Evolutionary conservation across 2,329 filamentous ascomycete species (phyloP), one percentile per base, ranked within the genome.

Genomic region (Fusarium sp.): DNA sequence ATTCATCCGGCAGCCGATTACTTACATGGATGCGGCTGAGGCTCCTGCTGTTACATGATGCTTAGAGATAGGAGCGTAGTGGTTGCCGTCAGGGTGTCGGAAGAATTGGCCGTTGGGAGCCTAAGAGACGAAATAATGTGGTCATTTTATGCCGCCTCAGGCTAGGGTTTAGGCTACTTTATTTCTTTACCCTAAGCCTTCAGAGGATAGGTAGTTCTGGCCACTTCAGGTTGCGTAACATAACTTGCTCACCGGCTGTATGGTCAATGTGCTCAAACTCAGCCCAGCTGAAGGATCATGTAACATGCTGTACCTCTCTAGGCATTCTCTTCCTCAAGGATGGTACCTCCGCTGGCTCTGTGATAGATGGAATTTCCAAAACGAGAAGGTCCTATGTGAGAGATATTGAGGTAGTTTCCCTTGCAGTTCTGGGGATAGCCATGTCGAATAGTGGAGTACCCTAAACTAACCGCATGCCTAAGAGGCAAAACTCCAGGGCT

Each of bases 381-480:
- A 43, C n/a, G 8, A 34, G 12, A 50, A 51, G 41, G 44, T 44
- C 19, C 23, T 18, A 13, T 19, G 18, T 52, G 58, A 61, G 58
- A 18, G 56, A 26, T 23, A 60, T 52, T 61, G 58, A 39, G 58
- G 26, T 18, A 14, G 56, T 61, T 61, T 61, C 37, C 25, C 5
- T 16, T 37, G 16, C 4, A 16, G 16, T 19, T 51, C 12, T 41
- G 7, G 7, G 7, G 25, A 23, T 41, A 19, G 48, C 48, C 48
- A 26, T 51, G 48, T 39, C 12, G 11, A 26, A 51, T 51, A 39
- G 49, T 51, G 49, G 49, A 42, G 49, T 41, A 51, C 8, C 11
- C 7, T 26, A 2, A 21, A 10, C 16, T 23, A 6, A 39, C 39
- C 48, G 31, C 48, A 16, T 51, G 48, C 18, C 6, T n/a, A 25